A percentile compares a stretch with the other conserved stretches of the same genome.
Conservation (phyloP, 2,329 filamentous ascomycete genomes). For the Thelonectria discophora region DNA sequence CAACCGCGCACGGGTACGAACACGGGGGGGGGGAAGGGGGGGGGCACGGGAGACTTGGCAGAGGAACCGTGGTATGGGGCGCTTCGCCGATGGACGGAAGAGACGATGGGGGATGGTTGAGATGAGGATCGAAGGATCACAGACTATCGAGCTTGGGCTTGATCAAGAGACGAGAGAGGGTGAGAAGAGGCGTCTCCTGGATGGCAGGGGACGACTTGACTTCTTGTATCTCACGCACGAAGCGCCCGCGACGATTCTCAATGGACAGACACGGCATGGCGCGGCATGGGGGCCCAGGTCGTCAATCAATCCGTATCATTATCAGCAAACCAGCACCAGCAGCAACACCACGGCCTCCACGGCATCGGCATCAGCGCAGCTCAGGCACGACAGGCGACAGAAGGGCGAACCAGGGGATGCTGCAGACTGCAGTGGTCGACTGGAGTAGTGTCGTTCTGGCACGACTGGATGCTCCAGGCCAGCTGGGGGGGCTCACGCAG, state of each 20-base stretch:
- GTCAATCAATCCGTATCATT: background rate
- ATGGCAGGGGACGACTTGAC: constrained; percentile 12
- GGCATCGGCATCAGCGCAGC: background rate
- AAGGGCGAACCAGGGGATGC: constrained; percentile 15
- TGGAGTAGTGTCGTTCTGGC: constrained; percentile 18
- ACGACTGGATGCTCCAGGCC: constrained; percentile 14
- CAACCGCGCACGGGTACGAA: constrained; percentile 15
- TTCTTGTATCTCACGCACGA: constrained; percentile 22
- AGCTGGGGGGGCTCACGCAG: constrained; percentile 15
- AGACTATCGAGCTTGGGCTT: constrained; percentile 14
- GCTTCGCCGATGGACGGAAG: constrained; percentile 2
- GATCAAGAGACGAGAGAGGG: background rate
- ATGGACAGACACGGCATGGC: constrained; percentile 7
- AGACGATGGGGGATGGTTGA: constrained; percentile 1
- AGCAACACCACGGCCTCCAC: constrained; percentile 10
- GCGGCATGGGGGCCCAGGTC: constrained; percentile 16
- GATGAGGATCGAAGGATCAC: constrained; percentile 18
- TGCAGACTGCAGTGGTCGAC: constrained; percentile 9
- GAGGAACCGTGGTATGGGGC: constrained; percentile 18
- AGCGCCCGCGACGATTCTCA: constrained; percentile 8
- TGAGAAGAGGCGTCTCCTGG: constrained; percentile 1
- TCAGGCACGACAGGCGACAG: constrained; percentile 6
- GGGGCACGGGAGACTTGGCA: constrained; percentile 12
- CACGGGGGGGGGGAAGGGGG: too few species aligned
- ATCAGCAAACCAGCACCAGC: constrained; percentile 7